These are phyloP conservation scores for Ceratocystis eucalypticola DNA, from an alignment of 2,329 filamentous ascomycete species.

Conservation along the genomic window DNA sequence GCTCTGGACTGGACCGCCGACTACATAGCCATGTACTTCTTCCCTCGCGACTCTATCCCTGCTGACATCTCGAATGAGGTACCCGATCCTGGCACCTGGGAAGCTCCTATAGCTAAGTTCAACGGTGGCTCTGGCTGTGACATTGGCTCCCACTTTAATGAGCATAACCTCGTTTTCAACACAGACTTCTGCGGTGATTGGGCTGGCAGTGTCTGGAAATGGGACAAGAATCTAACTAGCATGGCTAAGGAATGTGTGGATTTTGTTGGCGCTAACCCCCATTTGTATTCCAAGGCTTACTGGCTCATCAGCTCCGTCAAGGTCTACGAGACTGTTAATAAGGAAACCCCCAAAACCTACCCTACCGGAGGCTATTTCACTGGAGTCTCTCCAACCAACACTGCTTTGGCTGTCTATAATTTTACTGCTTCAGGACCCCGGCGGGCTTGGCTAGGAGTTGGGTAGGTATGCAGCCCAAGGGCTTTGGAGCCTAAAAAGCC, in stretches of 20 bases:
- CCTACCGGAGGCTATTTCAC: too few relatives aligned
- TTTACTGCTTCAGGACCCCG: constrained; percentile 1
- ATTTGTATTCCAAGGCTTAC: constrained; percentile 57
- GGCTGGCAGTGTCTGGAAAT: constrained; percentile 57
- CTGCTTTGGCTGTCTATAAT: neutral
- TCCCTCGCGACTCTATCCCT: constrained; percentile 53
- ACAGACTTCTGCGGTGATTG: constrained; percentile 80
- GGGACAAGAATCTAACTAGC: constrained; percentile 42
- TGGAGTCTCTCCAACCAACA: too few relatives aligned
- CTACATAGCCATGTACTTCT: constrained; percentile 70
- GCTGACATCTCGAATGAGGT: constrained; percentile 43
- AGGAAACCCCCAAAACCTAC: too few relatives aligned
- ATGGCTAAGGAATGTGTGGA: constrained; percentile 53
- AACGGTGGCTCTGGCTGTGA: constrained; percentile 52
- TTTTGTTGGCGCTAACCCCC: constrained; percentile 58
- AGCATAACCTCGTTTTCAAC: constrained; percentile 67
- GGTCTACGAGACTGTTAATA: constrained; percentile 32
- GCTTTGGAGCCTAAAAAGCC: neutral
- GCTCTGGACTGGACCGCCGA: constrained; percentile 62
- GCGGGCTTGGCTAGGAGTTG: neutral
- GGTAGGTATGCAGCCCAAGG: neutral
- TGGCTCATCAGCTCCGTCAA: constrained; percentile 63
- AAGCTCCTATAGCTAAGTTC: constrained; percentile 54
- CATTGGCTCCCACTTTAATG: constrained; percentile 53
- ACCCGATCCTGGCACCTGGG: constrained; percentile 58